Base-by-base conservation (phyloP, 345 rosid genomes). In the Hibiscus tridactylites region DNA sequence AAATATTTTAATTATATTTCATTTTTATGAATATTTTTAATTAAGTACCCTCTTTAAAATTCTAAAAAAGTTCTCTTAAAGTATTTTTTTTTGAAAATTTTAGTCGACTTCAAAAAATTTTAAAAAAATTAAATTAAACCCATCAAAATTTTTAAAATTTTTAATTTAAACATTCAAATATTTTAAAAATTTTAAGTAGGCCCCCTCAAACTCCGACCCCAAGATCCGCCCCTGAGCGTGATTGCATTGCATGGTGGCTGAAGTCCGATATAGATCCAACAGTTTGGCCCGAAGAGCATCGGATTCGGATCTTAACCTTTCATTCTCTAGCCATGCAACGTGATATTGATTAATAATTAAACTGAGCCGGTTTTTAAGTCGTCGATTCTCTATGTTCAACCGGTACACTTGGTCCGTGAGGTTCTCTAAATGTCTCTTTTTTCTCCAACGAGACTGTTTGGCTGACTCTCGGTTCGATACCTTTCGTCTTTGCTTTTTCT, bases 381-480 rank as follows among this genome's bases (percentile, higher is more conserved):
- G 88, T 62, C 33, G 81, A 84, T 92, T 92, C 81, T 79, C 80
- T 9, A n/a, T 6, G 24, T 58, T 76, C 57, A 92, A 64, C 85
- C 54, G 80, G 83, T 82, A 79, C 72, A 77, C 60, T 74, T 84
- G 82, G 10, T 82, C 80, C 2, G 88, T 73, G 42, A 88, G 77
- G 54, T 87, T 76, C 81, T 90, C 96, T 39, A 82, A 65, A 8
- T 83, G 91, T 78, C 73, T 82, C 91, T 91, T 92, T 89, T 88
- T 95, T 65, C 91, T 83, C 87, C 76, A 82, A 53, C 98, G 91
- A 13, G 97, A 90, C 77, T 91, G 76, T 68, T 85, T 79, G 11
- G 99, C 98, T 12, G 99, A 89, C 75, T 95, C 97, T 62, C 97
- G 83, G 85, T 95, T 95, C 6, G 96, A 95, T 31, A 80, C 53